phyloP scores from a whole-genome alignment of 345 rosid genomes.

The Nasturtium officinale region DNA sequence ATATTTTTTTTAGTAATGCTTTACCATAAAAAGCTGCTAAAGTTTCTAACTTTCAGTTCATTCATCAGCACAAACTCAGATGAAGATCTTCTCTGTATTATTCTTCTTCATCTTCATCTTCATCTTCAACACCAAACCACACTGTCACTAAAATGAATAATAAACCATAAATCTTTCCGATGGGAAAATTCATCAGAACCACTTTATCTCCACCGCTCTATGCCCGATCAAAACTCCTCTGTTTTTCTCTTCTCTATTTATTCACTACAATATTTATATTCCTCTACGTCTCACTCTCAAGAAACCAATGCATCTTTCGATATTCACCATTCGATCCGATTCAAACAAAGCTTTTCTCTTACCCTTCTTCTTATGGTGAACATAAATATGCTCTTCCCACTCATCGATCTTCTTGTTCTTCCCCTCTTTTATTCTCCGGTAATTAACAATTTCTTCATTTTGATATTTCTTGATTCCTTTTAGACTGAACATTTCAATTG shows the following conservation, averaged over 20 bases:
- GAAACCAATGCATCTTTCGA: slow-evolving; percentile 66
- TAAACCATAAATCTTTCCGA: not conserved
- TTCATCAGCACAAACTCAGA: slow-evolving; percentile 32
- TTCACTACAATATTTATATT: slow-evolving; percentile 58
- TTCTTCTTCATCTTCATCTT: not conserved
- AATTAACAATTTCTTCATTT: not conserved
- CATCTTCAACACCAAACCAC: slow-evolving; percentile 11
- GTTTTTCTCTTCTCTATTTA: slow-evolving; percentile 75
- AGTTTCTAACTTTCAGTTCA: slow-evolving; percentile 30
- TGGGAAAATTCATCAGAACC: slow-evolving; percentile 41
- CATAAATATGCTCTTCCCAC: slow-evolving; percentile 86
- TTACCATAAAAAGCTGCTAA: slow-evolving; percentile 39
- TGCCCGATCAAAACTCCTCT: slow-evolving; percentile 78
- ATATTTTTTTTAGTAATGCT: slow-evolving; percentile 8
- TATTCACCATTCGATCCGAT: slow-evolving; percentile 78
- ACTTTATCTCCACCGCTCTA: slow-evolving; percentile 48
- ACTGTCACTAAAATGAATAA: not conserved
- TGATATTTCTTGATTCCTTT: not conserved
- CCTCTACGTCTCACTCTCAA: slow-evolving; percentile 52
- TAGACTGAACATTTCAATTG: not conserved
- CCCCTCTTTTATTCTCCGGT: slow-evolving; percentile 77
- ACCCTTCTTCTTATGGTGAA: slow-evolving; percentile 75
- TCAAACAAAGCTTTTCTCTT: slow-evolving; percentile 65
- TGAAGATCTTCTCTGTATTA: slow-evolving; percentile 21
- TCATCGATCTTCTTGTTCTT: slow-evolving; percentile 65